Percentiles rank a stretch among this genome's conserved stretches.
Evolutionary conservation across 2,329 filamentous ascomycete genomes (phyloP).

Genomic region (Colletotrichum sp.): DNA sequence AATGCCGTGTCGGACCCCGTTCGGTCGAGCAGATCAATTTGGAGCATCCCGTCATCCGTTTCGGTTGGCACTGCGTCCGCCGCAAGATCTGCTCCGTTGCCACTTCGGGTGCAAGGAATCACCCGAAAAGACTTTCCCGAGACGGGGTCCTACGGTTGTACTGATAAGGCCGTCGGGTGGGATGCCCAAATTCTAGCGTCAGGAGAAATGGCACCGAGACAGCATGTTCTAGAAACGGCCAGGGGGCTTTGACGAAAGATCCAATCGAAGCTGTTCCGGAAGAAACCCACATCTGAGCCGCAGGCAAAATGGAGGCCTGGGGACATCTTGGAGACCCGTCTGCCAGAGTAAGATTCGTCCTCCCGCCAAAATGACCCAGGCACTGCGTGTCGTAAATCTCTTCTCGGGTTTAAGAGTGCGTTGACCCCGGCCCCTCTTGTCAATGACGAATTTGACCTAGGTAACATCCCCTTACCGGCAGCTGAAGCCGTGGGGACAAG

Average conservation of each 20-base stretch:
- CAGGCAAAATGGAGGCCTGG: background rate
- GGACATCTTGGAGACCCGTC: background rate
- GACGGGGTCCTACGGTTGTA: background rate
- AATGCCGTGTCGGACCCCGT: conserved; percentile 2
- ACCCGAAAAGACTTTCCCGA: background rate
- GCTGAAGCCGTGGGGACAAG: background rate
- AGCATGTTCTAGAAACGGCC: background rate
- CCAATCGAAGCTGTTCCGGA: background rate
- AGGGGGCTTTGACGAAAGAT: too few relatives aligned
- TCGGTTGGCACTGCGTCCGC: background rate
- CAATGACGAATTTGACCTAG: background rate
- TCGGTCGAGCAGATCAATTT: background rate
- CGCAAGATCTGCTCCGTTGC: background rate
- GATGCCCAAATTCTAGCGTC: background rate
- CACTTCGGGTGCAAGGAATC: background rate
- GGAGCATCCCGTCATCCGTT: background rate
- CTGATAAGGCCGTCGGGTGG: background rate
- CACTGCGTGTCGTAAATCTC: background rate
- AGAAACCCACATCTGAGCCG: background rate
- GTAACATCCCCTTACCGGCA: background rate
- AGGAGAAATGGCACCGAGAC: background rate
- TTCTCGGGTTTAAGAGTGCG: background rate
- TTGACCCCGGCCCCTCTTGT: background rate
- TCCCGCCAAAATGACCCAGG: background rate
- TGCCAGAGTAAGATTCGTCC: background rate